Evolutionary conservation across 495 filamentous ascomycete genomes (phyloP).

Genomic region (Penicillium malachiteum): DNA sequence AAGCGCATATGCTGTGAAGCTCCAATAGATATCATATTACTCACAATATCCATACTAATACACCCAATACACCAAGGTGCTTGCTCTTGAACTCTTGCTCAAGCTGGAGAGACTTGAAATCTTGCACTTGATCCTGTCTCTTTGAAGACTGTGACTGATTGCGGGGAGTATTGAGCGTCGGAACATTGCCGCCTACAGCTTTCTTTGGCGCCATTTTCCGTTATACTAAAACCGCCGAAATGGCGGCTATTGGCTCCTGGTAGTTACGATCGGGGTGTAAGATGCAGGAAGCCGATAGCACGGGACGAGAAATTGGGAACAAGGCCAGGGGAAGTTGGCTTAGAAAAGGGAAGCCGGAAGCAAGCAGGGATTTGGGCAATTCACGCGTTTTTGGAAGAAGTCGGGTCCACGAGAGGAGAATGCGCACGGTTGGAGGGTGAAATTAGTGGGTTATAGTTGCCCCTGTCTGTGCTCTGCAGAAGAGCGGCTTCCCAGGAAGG

Average conservation of each 20-base stretch:
- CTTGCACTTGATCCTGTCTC: constrained; percentile 16
- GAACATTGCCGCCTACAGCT: neutral
- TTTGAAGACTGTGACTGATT: neutral
- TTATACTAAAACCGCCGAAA: neutral
- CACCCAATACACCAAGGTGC: constrained; percentile 41
- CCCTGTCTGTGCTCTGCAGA: constrained; percentile 30
- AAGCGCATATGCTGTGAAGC: neutral
- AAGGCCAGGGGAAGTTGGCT: neutral
- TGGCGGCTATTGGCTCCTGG: neutral
- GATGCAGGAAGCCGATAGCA: neutral
- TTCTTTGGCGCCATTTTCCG: constrained; percentile 9
- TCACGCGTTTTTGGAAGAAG: constrained; percentile 11
- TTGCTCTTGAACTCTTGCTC: constrained; percentile 44
- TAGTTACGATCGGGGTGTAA: neutral
- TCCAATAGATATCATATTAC: constrained; percentile 6
- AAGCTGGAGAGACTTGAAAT: constrained; percentile 21
- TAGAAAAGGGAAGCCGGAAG: constrained; percentile 24
- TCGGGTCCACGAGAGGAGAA: constrained; percentile 8
- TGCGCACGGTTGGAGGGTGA: constrained; percentile 2
- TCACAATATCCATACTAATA: constrained; percentile 47
- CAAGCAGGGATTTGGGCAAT: constrained; percentile 20
- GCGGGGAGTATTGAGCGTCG: neutral
- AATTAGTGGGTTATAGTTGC: constrained; percentile 9
- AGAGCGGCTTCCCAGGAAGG: constrained; percentile 26
- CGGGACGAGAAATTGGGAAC: neutral